These are phyloP conservation scores for Poa annua DNA, from an alignment of 176 grass and related monocot species.

Conservation along the genomic window DNA sequence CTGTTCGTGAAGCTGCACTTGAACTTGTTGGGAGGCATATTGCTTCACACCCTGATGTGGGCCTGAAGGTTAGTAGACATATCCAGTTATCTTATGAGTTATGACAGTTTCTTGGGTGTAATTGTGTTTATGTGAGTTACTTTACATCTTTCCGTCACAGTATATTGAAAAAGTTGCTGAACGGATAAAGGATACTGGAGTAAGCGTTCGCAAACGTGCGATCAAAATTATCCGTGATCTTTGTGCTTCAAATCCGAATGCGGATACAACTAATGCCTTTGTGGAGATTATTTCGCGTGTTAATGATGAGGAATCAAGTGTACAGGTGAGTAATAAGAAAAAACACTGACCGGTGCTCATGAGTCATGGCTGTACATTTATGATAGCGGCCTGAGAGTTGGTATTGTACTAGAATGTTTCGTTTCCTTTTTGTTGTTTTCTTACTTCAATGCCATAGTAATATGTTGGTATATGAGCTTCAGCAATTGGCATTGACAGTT, in stretches of 20 bases:
- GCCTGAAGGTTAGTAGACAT: constrained; percentile 76
- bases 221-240: constrained; percentile 98
- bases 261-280: constrained; percentile 77
- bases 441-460: neutral
- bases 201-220: constrained; percentile 94
- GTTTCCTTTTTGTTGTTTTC: constrained; percentile 18
- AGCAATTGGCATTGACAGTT: constrained; percentile 12
- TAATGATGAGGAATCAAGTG: constrained; percentile 97
- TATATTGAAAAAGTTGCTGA: constrained; percentile 99
- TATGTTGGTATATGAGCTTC: neutral
- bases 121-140: constrained; percentile 31
- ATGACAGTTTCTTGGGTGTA: constrained; percentile 24
- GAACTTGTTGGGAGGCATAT: constrained; percentile 99
- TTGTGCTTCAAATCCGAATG: constrained; percentile 81
- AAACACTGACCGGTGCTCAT: constrained; percentile 10
- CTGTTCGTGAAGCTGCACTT: constrained; percentile 99
- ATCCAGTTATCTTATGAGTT: constrained; percentile 37
- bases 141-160: constrained; percentile 53
- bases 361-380: constrained; percentile 7
- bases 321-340: constrained; percentile 69
- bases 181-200: constrained; percentile 98
- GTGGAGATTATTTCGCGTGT: constrained; percentile 99
- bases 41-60: constrained; percentile 98
- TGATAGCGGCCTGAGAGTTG: constrained; percentile 18
- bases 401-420: constrained; percentile 29